Percentiles rank a stretch among this genome's conserved stretches.
These are phyloP conservation scores for Sutorius australiensis DNA, from an alignment of 768 basidiomycete species.

Conservation along the genomic window DNA sequence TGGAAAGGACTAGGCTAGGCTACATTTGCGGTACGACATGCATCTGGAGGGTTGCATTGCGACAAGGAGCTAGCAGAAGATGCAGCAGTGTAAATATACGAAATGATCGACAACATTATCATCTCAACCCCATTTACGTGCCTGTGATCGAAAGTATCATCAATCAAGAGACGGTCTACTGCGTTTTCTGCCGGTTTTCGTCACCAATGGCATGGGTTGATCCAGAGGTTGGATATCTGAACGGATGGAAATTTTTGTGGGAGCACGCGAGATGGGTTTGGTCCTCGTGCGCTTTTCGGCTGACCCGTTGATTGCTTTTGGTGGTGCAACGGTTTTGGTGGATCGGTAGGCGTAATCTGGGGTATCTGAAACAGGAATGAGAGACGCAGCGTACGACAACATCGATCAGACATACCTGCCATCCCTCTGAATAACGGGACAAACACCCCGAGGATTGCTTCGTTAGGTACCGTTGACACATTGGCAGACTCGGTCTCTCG, in stretches of 20 bases:
- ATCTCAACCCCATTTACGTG: slow-evolving; percentile 15
- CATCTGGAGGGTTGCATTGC: slow-evolving; percentile 23
- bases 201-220: slow-evolving; percentile 9
- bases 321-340: slow-evolving; percentile 2
- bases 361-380: slow-evolving; percentile 14
- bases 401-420: slow-evolving; percentile 37
- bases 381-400: background rate
- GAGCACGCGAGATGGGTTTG: slow-evolving; percentile 9
- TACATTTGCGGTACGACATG: slow-evolving; percentile 27
- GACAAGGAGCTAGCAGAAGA: slow-evolving; percentile 23
- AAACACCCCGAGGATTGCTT: slow-evolving; percentile 57
- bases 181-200: slow-evolving; percentile 32
- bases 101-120: slow-evolving; percentile 25
- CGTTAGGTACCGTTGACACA: slow-evolving; percentile 37
- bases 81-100: slow-evolving; percentile 29
- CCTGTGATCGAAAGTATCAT: slow-evolving; percentile 15
- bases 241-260: slow-evolving; percentile 20
- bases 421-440: slow-evolving; percentile 57
- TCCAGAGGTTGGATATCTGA: slow-evolving; percentile 13
- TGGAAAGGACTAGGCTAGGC: slow-evolving; percentile 25
- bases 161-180: slow-evolving; percentile 30
- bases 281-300: slow-evolving; percentile 8
- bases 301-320: slow-evolving; percentile 17
- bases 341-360: slow-evolving; percentile 24
- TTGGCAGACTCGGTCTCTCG: slow-evolving; percentile 17